A percentile compares a stretch with the other conserved stretches of the same genome.
These are phyloP conservation scores for Rhodotorula graminis DNA, from an alignment of 768 basidiomycete genomes.

Conservation along the genomic window DNA sequence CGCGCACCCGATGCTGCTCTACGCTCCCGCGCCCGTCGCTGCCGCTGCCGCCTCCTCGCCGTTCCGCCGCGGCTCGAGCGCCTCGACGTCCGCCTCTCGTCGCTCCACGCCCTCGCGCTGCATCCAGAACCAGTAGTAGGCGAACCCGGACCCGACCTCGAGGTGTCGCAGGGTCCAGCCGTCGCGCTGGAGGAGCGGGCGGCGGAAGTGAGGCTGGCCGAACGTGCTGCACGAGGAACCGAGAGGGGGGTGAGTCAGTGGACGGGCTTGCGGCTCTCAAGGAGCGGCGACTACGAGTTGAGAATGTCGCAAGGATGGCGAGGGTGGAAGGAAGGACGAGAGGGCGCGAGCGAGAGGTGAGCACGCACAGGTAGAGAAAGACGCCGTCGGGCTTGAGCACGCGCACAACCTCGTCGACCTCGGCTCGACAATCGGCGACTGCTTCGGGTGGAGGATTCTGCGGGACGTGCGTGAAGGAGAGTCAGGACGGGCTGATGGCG, in stretches of 20 bases:
- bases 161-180: slow-evolving; percentile 62
- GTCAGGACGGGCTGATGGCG: not conserved
- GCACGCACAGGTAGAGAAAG: slow-evolving; percentile 60
- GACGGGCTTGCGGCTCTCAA: no score
- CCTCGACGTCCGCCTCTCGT: not conserved
- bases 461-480: not conserved
- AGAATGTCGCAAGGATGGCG: no score
- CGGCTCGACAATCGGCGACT: slow-evolving; percentile 64
- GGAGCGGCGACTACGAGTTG: no score
- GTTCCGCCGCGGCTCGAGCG: not conserved
- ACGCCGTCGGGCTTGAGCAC: slow-evolving; percentile 58
- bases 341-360: no score
- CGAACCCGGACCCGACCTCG: slow-evolving; percentile 59
- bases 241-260: no score
- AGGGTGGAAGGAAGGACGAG: not conserved
- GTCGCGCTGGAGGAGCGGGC: slow-evolving; percentile 59
- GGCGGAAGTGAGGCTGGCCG: slow-evolving; percentile 82
- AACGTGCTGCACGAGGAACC: slow-evolving; percentile 42
- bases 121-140: slow-evolving; percentile 24
- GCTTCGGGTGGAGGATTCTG: slow-evolving; percentile 76
- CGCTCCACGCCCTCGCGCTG: not conserved
- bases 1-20: no score
- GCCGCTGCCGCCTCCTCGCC: not conserved
- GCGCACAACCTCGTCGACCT: slow-evolving; percentile 70
- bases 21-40: not conserved